These are phyloP conservation scores for Phytopythium kandeliae DNA, from an alignment of 352 stramenopile species.

Conservation along the genomic window DNA sequence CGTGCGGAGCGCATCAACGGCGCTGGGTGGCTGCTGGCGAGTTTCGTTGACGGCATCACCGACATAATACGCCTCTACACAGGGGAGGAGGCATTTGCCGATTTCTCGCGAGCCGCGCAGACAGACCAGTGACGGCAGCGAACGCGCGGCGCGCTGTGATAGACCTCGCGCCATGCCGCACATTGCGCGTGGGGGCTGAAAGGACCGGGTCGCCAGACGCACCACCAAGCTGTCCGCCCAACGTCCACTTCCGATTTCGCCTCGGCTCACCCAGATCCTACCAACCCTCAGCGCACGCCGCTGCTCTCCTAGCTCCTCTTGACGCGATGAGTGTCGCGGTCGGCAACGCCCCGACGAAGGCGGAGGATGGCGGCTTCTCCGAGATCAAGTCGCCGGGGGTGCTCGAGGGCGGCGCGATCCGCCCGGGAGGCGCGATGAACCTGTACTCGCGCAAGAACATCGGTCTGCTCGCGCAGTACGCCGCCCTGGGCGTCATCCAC, in stretches of 20 bases:
- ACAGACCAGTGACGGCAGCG: no score
- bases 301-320: neutral
- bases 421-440: constrained; percentile 23
- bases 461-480: constrained; percentile 41
- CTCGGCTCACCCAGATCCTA: neutral
- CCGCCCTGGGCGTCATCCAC: constrained; percentile 37
- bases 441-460: constrained; percentile 30
- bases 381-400: constrained; percentile 26
- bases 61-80: constrained; percentile 4
- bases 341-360: neutral
- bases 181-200: no score
- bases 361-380: constrained; percentile 11
- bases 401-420: constrained; percentile 31
- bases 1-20: neutral
- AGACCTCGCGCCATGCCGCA: no score
- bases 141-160: no score
- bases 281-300: neutral
- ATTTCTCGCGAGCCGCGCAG: no score
- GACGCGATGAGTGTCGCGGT: neutral
- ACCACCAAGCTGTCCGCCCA: no score
- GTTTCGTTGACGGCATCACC: constrained; percentile 1
- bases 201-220: no score
- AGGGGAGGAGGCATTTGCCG: no score
- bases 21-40: no score
- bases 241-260: neutral